A percentile compares a stretch with the other conserved stretches of the same genome.
Evolutionary conservation across 139 green algal species (phyloP).

Genomic region (Chlorella vulgaris): DNA sequence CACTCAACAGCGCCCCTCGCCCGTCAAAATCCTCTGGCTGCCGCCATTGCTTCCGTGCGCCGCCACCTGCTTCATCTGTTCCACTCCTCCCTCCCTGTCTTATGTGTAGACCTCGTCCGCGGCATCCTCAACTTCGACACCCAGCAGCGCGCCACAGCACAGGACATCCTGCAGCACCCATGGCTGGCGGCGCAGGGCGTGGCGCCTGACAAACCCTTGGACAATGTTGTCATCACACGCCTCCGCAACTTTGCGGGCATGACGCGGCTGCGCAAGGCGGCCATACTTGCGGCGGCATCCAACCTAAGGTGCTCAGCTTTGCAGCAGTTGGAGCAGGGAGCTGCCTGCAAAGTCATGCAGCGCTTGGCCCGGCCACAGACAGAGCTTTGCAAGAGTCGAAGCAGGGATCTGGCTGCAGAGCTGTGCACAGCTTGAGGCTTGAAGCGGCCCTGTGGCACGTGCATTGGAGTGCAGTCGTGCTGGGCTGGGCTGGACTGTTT

Average conservation of each 20-base stretch:
- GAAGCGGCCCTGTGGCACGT: too few relatives aligned
- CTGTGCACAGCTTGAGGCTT: too few relatives aligned
- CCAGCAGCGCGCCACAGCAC: neutral
- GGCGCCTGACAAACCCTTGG: slow-evolving; percentile 56
- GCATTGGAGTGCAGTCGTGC: neutral
- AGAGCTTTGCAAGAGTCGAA: too few relatives aligned
- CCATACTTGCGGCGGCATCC: slow-evolving; percentile 22
- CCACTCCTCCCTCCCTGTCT: too few relatives aligned
- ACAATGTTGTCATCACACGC: slow-evolving; percentile 69
- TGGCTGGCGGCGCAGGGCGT: slow-evolving; percentile 64
- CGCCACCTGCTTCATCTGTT: too few relatives aligned
- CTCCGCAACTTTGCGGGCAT: slow-evolving; percentile 62
- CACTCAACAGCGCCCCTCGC: too few relatives aligned
- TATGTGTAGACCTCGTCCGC: slow-evolving; percentile 20
- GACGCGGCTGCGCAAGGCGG: slow-evolving; percentile 59
- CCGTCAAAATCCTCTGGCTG: too few relatives aligned
- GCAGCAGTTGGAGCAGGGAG: too few relatives aligned
- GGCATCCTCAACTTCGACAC: slow-evolving; percentile 18
- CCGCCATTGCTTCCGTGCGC: too few relatives aligned
- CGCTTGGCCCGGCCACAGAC: too few relatives aligned
- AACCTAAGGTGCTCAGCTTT: slow-evolving; percentile 20
- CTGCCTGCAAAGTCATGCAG: too few relatives aligned
- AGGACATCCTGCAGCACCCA: slow-evolving; percentile 34
- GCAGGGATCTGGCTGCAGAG: too few relatives aligned
- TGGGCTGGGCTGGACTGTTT: neutral